Base-by-base conservation (phyloP, 169 alveolate genomes). In the Babesia gibsoni region DNA sequence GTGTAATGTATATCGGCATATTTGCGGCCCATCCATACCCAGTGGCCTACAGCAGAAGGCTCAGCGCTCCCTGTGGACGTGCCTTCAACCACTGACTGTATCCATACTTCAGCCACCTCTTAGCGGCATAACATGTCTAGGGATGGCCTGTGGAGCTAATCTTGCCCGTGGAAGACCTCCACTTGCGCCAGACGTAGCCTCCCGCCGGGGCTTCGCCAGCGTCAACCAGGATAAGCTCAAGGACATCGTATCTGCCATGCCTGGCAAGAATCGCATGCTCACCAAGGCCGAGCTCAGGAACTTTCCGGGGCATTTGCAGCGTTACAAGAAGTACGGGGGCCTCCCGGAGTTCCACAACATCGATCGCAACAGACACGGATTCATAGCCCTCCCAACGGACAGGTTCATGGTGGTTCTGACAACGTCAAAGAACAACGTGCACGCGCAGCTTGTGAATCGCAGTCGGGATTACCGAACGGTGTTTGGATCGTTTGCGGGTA, bases 371-470 rank as follows among this genome's bases (percentile, higher is more conserved):
- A 52, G 78, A 52, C 89, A 91, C 78, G 89, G 89, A 8, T 67
- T 79, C 25, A 91, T 91, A 18, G 75, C 87, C 48, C 93, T 90
- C 64, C 96, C 96, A 6, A 90, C 94, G 18, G 95, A 91, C 81
- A 59, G 77, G 9, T 91, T 91, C 73, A 74, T 84, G 70, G 82
- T 90, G 16, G 90, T 68, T 23, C 74, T 86, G 54, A 91, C 95
- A 4, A 88, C 94, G 8, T 82, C 92, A 35, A 91, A 91, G 78
- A 91, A 91, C 84, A 91, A 91, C 82, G 94, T 91, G 6, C 94
- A 91, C 75, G 84, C 89, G 45, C 94, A 88, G 70, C 85, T 85
- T 46, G 87, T 86, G 64, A 90, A 91, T 54, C 86, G 84, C 50
- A 84, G 94, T 59, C 67, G 88, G 49, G 69, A 81, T 68, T 72